Conservation (phyloP, 208 protist genomes). For the Leishmania gerbilli region DNA sequence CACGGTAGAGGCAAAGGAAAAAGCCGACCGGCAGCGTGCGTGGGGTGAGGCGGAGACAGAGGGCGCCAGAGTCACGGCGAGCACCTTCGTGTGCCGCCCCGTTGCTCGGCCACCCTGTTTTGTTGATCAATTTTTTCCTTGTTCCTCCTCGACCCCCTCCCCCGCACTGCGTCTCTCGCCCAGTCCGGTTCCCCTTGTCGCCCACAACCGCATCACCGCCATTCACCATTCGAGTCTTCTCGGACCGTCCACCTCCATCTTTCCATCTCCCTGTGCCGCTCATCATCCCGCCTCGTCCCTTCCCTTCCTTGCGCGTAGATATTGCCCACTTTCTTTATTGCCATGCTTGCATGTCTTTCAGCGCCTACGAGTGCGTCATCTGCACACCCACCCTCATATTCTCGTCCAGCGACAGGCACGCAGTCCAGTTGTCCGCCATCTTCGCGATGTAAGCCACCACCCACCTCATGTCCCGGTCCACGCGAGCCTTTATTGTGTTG, state of each 20-base stretch:
- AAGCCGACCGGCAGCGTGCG: not conserved
- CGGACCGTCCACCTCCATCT: not conserved
- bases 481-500: conserved; percentile 74
- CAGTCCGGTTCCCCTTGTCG: not conserved
- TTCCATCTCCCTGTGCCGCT: not conserved
- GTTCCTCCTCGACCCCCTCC: not conserved
- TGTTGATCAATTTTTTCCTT: too few relatives aligned
- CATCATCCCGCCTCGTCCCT: not conserved
- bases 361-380: conserved; percentile 65
- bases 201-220: not conserved
- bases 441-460: conserved; percentile 64
- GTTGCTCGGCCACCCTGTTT: not conserved
- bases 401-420: conserved; percentile 65
- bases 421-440: conserved; percentile 72
- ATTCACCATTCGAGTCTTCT: not conserved
- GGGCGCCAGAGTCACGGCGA: not conserved
- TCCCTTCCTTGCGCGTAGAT: not conserved
- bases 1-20: not conserved
- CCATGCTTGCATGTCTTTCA: not conserved
- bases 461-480: conserved; percentile 67
- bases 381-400: conserved; percentile 61
- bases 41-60: not conserved
- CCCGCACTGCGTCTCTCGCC: not conserved
- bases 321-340: not conserved
- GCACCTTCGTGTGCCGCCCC: not conserved